These are phyloP conservation scores for Rosa chinensis DNA, from an alignment of 306 rosid genomes.

Conservation along the genomic window DNA sequence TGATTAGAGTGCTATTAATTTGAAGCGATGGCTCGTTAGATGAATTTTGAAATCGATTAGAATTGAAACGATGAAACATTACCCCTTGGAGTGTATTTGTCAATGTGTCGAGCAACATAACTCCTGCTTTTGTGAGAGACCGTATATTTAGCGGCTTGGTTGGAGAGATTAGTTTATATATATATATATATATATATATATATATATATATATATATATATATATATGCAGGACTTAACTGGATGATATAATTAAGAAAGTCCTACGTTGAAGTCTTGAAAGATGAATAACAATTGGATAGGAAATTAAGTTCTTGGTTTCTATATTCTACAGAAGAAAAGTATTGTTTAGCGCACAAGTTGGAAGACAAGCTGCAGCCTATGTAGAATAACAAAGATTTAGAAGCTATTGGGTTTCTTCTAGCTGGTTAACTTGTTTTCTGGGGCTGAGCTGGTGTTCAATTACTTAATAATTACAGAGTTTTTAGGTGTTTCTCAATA, in stretches of 20 bases:
- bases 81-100: neutral
- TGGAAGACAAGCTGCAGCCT: slow-evolving; percentile 13
- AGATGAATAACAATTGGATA: neutral
- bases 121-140: slow-evolving; percentile 15
- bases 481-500: slow-evolving; percentile 15
- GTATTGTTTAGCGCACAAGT: neutral
- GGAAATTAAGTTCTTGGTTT: slow-evolving; percentile 14
- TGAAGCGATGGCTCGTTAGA: neutral
- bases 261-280: neutral
- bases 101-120: neutral
- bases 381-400: neutral
- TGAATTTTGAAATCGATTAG: neutral
- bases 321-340: neutral
- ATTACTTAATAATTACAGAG: neutral
- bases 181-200: too few species aligned
- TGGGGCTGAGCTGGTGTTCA: slow-evolving; percentile 9
- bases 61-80: neutral
- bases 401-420: neutral
- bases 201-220: too few species aligned
- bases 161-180: neutral
- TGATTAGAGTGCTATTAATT: too few species aligned
- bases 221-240: neutral
- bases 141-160: neutral
- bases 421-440: slow-evolving; percentile 5
- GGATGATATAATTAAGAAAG: neutral